Conservation (phyloP, 1,139 yeast genomes). For the Wickerhamiella pararugosa region DNA sequence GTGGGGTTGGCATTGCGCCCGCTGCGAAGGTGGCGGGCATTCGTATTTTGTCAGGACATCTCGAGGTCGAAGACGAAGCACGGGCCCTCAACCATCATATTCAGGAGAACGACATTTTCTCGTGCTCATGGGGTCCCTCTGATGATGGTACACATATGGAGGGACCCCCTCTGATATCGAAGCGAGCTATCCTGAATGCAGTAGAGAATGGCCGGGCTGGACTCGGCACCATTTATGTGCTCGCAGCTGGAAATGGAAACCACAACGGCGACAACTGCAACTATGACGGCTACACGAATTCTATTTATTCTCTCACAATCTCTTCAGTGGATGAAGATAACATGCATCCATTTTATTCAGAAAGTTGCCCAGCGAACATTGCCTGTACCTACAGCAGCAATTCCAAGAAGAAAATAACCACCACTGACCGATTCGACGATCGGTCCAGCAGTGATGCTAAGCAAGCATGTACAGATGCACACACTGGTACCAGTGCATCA, state of each 20-base stretch:
- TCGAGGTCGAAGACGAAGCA: conserved; percentile 84
- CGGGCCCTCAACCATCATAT: conserved; percentile 67
- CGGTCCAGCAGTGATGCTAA: conserved; percentile 5
- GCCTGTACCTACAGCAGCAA: conserved; percentile 94
- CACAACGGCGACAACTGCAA: conserved; percentile 75
- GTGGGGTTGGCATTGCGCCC: conserved; percentile 93
- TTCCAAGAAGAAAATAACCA: conserved; percentile 75
- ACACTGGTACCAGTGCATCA: conserved; percentile 98
- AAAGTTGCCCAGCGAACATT: conserved; percentile 88
- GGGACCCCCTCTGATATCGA: conserved; percentile 66
- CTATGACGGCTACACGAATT: conserved; percentile 94
- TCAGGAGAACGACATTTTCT: conserved; percentile 74
- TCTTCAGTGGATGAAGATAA: conserved; percentile 87
- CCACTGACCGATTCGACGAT: conserved; percentile 63
- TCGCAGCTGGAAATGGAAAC: conserved; percentile 96
- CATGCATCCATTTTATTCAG: conserved; percentile 75
- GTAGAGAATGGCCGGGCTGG: conserved; percentile 68
- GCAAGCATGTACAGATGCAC: conserved; percentile 45
- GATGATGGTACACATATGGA: conserved; percentile 84
- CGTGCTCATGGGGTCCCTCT: conserved; percentile 98
- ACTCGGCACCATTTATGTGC: conserved; percentile 81
- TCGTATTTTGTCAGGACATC: conserved; percentile 66
- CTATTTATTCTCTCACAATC: conserved; percentile 87
- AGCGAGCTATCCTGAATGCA: conserved; percentile 71
- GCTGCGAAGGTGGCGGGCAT: conserved; percentile 79